phyloP scores from a whole-genome alignment of 2,329 filamentous ascomycete species.

The Fusarium beomiforme region DNA sequence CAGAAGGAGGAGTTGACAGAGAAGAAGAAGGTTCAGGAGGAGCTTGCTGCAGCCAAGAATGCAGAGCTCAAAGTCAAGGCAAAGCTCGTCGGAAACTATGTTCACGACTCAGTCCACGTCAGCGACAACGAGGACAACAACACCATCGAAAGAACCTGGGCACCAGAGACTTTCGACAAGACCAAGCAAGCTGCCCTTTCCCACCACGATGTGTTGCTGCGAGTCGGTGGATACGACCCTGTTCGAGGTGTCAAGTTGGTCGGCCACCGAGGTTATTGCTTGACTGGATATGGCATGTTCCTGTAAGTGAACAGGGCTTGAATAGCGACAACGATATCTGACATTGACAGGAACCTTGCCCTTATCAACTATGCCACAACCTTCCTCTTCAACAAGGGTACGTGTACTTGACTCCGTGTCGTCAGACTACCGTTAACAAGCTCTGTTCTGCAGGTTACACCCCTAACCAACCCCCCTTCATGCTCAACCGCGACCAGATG shows the following conservation, averaged over 20 bases:
- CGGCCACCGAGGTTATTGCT: constrained; percentile 92
- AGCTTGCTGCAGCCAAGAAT: constrained; percentile 80
- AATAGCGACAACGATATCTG: constrained; percentile 1
- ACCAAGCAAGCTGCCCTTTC: constrained; percentile 84
- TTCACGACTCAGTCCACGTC: constrained; percentile 87
- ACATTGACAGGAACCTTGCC: constrained; percentile 72
- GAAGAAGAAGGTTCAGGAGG: constrained; percentile 82
- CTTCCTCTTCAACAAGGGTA: constrained; percentile 67
- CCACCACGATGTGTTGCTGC: constrained; percentile 91
- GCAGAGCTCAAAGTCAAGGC: constrained; percentile 78
- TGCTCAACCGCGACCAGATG: constrained; percentile 97
- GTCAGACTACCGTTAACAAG: constrained; percentile 6
- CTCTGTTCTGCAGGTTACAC: constrained; percentile 69
- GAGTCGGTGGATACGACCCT: constrained; percentile 91
- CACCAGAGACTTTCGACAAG: constrained; percentile 76
- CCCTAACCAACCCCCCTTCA: constrained; percentile 86
- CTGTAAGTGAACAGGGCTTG: constrained; percentile 52
- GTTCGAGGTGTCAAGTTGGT: constrained; percentile 94
- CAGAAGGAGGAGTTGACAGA: constrained; percentile 82
- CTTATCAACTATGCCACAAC: constrained; percentile 95
- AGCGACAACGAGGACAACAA: constrained; percentile 93
- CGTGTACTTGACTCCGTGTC: not conserved
- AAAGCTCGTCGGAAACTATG: constrained; percentile 76
- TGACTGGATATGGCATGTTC: constrained; percentile 89
- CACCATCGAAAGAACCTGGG: constrained; percentile 78